A percentile compares a stretch with the other conserved stretches of the same genome.
These are phyloP conservation scores for Mortierella antarctica DNA, from an alignment of 192 early-diverging fungal species.

Conservation along the genomic window DNA sequence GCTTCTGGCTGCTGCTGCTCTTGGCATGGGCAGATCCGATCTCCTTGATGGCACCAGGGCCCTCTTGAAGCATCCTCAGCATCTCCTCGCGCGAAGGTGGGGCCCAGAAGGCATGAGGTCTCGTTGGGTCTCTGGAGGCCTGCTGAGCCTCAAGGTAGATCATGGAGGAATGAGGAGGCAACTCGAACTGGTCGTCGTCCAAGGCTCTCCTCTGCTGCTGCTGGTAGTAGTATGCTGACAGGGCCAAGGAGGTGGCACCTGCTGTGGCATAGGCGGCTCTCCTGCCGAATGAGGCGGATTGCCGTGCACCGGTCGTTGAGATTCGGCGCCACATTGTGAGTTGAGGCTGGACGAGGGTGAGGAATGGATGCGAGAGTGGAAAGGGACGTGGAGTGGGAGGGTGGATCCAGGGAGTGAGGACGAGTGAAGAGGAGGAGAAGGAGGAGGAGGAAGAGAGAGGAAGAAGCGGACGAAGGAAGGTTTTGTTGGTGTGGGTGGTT, in stretches of 20 bases:
- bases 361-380: conserved; percentile 15
- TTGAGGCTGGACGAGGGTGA: neutral
- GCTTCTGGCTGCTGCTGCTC: neutral
- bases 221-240: conserved; percentile 39
- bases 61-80: conserved; percentile 70
- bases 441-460: conserved; percentile 12
- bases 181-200: conserved; percentile 25
- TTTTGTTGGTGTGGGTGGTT: neutral
- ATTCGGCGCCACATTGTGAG: conserved; percentile 47
- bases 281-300: conserved; percentile 17
- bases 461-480: conserved; percentile 7
- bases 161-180: conserved; percentile 45
- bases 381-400: conserved; percentile 13
- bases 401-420: conserved; percentile 21
- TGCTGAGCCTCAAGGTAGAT: conserved; percentile 46
- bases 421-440: conserved; percentile 15
- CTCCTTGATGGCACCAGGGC: conserved; percentile 56
- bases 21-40: conserved; percentile 49
- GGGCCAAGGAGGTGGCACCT: conserved; percentile 34
- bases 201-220: conserved; percentile 5
- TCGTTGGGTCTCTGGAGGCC: conserved; percentile 34
- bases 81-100: conserved; percentile 79
- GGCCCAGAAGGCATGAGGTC: conserved; percentile 78
- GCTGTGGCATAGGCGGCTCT: conserved; percentile 37
- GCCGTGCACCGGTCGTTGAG: conserved; percentile 22